phyloP scores from a whole-genome alignment of 1,284 basidiomycete genomes.

The Fistulinella staudtii region DNA sequence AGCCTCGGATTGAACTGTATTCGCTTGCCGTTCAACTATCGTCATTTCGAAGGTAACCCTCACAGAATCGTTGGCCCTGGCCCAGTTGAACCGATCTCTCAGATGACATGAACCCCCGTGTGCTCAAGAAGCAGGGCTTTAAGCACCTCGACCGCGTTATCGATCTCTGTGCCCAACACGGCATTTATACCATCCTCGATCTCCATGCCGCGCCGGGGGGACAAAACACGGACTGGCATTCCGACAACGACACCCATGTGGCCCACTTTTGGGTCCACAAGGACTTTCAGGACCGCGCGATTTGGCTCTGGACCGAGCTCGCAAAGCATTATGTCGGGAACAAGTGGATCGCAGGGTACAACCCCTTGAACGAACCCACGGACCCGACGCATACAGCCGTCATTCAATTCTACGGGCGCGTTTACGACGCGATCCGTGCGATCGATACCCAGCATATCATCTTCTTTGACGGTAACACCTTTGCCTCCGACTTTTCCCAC shows the following conservation, averaged over 20 bases:
- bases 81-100: background rate
- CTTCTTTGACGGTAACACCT: constrained; percentile 72
- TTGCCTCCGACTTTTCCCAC: constrained; percentile 67
- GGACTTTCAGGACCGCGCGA: constrained; percentile 69
- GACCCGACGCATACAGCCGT: constrained; percentile 53
- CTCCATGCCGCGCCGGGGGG: constrained; percentile 61
- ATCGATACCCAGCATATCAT: constrained; percentile 65
- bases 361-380: constrained; percentile 74
- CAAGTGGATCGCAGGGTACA: constrained; percentile 69
- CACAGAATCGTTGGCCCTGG: background rate
- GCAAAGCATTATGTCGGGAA: constrained; percentile 64
- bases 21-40: constrained; percentile 63
- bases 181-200: constrained; percentile 60
- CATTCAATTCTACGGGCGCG: constrained; percentile 59
- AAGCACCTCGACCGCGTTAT: constrained; percentile 62
- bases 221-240: constrained; percentile 56
- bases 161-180: constrained; percentile 52
- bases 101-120: constrained; percentile 65
- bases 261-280: constrained; percentile 70
- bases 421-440: constrained; percentile 58
- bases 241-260: constrained; percentile 50
- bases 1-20: constrained; percentile 70
- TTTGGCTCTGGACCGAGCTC: constrained; percentile 70
- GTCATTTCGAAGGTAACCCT: constrained; percentile 56
- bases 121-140: constrained; percentile 58